Base-by-base conservation (phyloP, 2,329 filamentous ascomycete genomes). In the Colletotrichum shisoi region DNA sequence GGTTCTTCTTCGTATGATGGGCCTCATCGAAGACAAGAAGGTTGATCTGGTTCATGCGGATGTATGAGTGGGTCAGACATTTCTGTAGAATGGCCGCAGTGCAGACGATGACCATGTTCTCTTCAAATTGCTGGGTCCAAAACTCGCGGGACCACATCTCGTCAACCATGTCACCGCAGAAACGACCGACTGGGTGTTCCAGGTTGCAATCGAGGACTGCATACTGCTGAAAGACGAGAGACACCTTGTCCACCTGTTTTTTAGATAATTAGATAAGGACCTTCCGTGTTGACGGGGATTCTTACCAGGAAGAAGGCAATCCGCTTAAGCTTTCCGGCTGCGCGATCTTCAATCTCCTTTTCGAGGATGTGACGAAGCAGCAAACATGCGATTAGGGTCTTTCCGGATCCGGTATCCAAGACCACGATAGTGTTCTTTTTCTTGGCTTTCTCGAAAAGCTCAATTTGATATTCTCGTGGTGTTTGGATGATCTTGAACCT, bases 1-100 rank as follows among this genome's bases (percentile, higher is more conserved):
- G 95, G 58, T 93, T 91, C 76, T 94, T 96, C 79, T 99, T 99
- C 0, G 94, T 89, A 74, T 98, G 95, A 73, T 99, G 95, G 6
- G 94, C 95, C 78, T 99, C 95, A 73, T 99, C 95, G 71, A 99
- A 97, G 67, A 98, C 89, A 44, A 99, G 82, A 1, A 99, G 84
- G 73, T 94, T 98, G 76, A 98, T 93, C 71, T 91, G 87, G 19
- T 87, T 81, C 80, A 99, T 97, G 11, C 78, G 85, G 67, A 97
- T 85, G 77, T 93, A 96, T 0, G 91, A 90, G 72, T 91, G 90
- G 70, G 89, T 85, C 2, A 99, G 84, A 71, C 91, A 93, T 69
- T 92, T 87, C 42, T 91, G 84, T 4, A 98, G 83, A 3, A 98
- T 90, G 72, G 95, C 93, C 0, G 94, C 94, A 0, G 95, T 98